Evolutionary conservation across 352 stramenopile species (phyloP).

Genomic region (Saprolegnia parasitica): DNA sequence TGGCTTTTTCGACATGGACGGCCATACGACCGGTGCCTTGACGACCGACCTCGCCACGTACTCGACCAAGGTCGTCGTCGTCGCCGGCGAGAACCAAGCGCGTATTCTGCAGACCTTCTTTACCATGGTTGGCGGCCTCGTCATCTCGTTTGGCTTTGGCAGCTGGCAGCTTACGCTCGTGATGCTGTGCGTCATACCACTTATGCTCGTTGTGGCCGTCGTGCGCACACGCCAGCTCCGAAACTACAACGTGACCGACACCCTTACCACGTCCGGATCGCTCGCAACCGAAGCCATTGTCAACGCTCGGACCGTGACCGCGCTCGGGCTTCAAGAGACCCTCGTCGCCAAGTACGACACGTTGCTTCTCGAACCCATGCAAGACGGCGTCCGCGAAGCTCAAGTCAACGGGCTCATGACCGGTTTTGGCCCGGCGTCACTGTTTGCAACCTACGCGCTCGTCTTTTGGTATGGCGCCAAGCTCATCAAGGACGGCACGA

Average conservation of each 20-base stretch:
- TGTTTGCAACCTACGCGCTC: constrained; percentile 47
- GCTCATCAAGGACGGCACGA: constrained; percentile 37
- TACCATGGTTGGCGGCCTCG: constrained; percentile 47
- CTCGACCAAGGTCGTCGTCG: constrained; percentile 41
- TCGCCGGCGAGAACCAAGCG: constrained; percentile 44
- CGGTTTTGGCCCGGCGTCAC: constrained; percentile 70
- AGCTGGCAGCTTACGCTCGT: constrained; percentile 68
- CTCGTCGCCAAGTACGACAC: constrained; percentile 33
- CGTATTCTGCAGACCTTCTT: constrained; percentile 45
- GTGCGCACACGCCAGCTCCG: constrained; percentile 33
- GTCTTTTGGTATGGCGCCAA: constrained; percentile 57
- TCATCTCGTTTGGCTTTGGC: constrained; percentile 61
- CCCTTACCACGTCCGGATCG: constrained; percentile 25
- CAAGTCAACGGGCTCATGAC: constrained; percentile 42
- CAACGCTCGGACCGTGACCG: constrained; percentile 35
- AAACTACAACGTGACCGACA: constrained; percentile 26
- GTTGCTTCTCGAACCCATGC: constrained; percentile 33
- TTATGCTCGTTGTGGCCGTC: constrained; percentile 46
- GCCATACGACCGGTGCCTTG: constrained; percentile 33
- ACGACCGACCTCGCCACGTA: constrained; percentile 46
- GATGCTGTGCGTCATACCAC: constrained; percentile 54
- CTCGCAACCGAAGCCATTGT: constrained; percentile 34
- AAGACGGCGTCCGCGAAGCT: constrained; percentile 35
- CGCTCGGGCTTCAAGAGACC: constrained; percentile 30
- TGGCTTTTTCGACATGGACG: constrained; percentile 42